These are phyloP conservation scores for Pneumocystis jirovecii DNA, from an alignment of 1,139 yeast species.

Conservation along the genomic window DNA sequence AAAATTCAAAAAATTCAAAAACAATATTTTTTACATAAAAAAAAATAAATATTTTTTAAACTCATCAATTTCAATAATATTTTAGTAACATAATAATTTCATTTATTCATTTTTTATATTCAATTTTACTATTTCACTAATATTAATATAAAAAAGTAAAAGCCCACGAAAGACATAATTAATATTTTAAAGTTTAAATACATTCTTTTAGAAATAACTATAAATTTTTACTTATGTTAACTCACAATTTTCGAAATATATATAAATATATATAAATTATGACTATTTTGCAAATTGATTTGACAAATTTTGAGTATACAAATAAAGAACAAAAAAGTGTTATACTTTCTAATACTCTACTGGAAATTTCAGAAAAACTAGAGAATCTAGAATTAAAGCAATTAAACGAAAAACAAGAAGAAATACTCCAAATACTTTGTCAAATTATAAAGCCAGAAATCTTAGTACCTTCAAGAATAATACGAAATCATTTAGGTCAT, in stretches of 20 bases:
- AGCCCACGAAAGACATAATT: no score
- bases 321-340: neutral
- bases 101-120: neutral
- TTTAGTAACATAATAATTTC: neutral
- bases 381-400: neutral
- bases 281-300: neutral
- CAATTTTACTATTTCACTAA: neutral
- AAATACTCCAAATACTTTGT: neutral
- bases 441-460: neutral
- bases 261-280: neutral
- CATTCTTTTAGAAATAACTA: no score
- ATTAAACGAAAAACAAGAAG: neutral
- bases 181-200: no score
- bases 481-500: neutral
- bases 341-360: neutral
- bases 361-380: neutral
- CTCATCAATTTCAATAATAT: neutral
- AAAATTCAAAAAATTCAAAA: neutral
- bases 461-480: neutral
- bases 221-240: no score
- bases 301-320: neutral
- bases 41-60: neutral
- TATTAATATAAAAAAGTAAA: no score
- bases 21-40: neutral
- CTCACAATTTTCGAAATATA: neutral